A percentile compares a stretch with the other conserved stretches of the same genome.
Conservation (phyloP, 371 early-diverging fungal species). For the Mucor circinelloides region DNA sequence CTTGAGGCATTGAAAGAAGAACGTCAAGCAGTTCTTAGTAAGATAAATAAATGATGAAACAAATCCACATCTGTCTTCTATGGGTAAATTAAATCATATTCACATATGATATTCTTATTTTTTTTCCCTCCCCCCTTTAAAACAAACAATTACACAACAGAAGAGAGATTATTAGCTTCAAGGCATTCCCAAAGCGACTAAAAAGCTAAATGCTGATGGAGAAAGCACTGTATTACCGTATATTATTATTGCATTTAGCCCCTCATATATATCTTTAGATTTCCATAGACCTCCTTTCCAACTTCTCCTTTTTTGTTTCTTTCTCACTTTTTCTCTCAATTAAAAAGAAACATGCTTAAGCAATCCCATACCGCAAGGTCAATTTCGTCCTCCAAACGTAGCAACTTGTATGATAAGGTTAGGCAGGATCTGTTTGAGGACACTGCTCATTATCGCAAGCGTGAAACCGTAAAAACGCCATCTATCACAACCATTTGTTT, state of each 20-base stretch:
- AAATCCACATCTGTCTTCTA: background rate
- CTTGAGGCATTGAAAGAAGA: constrained; percentile 25
- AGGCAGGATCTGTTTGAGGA: constrained; percentile 17
- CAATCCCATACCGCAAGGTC: constrained; percentile 4
- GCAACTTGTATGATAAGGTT: constrained; percentile 19
- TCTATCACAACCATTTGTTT: constrained; percentile 40
- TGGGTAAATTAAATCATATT: background rate
- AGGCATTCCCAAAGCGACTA: background rate
- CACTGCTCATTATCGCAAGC: background rate
- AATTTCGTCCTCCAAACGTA: background rate
- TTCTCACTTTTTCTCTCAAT: background rate
- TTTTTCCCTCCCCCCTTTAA: background rate
- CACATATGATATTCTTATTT: background rate
- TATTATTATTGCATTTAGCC: background rate
- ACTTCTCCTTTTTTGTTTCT: background rate
- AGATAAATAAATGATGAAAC: constrained; percentile 7
- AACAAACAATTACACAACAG: background rate
- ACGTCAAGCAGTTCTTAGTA: constrained; percentile 19
- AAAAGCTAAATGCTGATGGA: background rate
- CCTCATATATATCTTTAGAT: background rate
- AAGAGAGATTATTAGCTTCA: background rate
- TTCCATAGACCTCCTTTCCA: background rate
- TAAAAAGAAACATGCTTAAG: constrained; percentile 7
- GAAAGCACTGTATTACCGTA: background rate
- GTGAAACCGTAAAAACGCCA: constrained; percentile 12